Evolutionary conservation across 192 early-diverging fungal species (phyloP).

Genomic region (Coemansia sp.): DNA sequence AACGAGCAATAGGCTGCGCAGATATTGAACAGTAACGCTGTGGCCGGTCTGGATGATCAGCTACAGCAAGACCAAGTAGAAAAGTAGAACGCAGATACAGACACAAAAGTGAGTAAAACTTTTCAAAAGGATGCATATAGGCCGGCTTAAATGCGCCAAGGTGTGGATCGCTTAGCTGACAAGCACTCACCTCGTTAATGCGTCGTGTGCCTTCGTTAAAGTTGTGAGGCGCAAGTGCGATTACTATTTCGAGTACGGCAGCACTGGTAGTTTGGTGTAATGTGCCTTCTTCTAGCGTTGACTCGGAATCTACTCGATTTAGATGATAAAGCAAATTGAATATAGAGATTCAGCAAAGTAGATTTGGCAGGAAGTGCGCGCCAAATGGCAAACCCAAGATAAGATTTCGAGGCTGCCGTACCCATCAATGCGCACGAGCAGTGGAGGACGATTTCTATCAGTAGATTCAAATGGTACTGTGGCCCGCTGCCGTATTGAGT

Average conservation of each 20-base stretch:
- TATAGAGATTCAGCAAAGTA: not conserved
- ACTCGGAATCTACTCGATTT: constrained; percentile 1
- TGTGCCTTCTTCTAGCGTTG: not conserved
- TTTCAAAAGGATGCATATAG: not conserved
- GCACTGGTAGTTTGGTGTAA: not conserved
- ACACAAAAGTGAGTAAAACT: not conserved
- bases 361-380: not conserved
- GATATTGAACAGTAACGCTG: constrained; percentile 19
- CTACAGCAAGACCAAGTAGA: constrained; percentile 14
- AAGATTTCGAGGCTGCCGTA: constrained; percentile 3
- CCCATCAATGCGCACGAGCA: constrained; percentile 16
- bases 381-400: not conserved
- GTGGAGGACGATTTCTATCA: not conserved
- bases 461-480: not conserved
- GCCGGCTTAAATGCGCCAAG: not conserved
- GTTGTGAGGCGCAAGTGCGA: constrained; percentile 19
- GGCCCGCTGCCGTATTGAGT: not conserved
- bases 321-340: not conserved
- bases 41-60: constrained; percentile 35
- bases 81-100: not conserved
- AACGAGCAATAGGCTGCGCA: constrained; percentile 46
- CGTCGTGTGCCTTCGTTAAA: constrained; percentile 29
- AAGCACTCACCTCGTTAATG: constrained; percentile 38
- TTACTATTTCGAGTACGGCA: constrained; percentile 2
- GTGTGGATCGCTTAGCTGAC: not conserved